Percentiles rank a stretch among this genome's conserved stretches.
Conservation (phyloP, 169 alveolate species). For the Eimeria nieschulzi region DNA sequence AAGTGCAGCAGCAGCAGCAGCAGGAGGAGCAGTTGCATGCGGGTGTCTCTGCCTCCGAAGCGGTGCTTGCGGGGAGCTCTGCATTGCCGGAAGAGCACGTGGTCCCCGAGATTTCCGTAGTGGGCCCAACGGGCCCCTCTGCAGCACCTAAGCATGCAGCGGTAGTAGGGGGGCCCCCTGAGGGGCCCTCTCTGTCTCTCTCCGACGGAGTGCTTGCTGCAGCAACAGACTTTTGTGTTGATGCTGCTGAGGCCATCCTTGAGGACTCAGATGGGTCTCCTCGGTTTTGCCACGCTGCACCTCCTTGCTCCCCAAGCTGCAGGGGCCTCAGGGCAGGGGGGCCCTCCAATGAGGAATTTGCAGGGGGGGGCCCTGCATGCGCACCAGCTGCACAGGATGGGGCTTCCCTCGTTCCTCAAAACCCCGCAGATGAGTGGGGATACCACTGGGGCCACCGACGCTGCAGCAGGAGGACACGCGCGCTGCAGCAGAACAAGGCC, state of each 20-base stretch:
- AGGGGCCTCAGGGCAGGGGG: neutral
- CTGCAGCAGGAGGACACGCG: conserved; percentile 24
- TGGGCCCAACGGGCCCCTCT: no score
- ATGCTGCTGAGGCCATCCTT: neutral
- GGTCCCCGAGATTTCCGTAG: no score
- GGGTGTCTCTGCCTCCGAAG: no score
- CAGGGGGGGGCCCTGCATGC: neutral
- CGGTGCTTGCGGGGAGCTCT: no score
- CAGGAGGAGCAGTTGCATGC: neutral
- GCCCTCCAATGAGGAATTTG: neutral
- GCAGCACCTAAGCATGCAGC: no score
- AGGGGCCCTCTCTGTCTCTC: no score
- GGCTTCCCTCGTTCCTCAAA: neutral
- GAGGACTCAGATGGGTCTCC: conserved; percentile 22
- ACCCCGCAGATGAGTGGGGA: conserved; percentile 14
- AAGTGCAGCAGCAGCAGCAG: neutral
- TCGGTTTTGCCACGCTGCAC: neutral
- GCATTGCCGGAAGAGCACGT: no score
- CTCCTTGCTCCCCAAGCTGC: neutral
- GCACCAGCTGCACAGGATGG: neutral
- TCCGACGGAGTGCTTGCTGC: neutral
- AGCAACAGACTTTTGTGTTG: conserved; percentile 14
- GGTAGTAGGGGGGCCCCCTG: no score
- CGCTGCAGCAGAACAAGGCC: conserved; percentile 38
- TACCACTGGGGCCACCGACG: conserved; percentile 17